These are phyloP conservation scores for Isatis tinctoria DNA, from an alignment of 345 rosid species.

Conservation along the genomic window DNA sequence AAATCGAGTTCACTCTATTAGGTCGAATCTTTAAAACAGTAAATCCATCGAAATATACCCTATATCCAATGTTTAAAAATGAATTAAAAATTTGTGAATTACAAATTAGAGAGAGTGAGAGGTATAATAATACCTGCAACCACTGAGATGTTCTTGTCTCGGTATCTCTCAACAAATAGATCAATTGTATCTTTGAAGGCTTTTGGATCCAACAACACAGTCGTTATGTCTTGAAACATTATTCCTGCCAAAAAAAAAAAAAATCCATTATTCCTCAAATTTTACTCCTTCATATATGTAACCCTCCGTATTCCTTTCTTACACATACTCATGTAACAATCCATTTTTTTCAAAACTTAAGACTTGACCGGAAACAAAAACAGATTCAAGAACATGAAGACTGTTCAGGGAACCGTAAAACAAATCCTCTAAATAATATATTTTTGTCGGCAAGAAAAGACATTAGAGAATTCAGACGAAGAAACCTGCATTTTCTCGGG, in stretches of 20 bases:
- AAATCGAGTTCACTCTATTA: slow-evolving; percentile 9
- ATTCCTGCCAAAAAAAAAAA: slow-evolving; percentile 47
- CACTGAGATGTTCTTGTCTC: slow-evolving; percentile 78
- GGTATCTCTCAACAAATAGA: slow-evolving; percentile 88
- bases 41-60: slow-evolving; percentile 5
- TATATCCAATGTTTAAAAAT: not conserved
- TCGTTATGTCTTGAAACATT: slow-evolving; percentile 96
- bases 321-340: not conserved
- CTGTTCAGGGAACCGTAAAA: not conserved
- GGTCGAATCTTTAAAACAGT: slow-evolving; percentile 10
- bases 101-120: not conserved
- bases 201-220: slow-evolving; percentile 77
- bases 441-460: not conserved
- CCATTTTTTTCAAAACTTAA: not conserved
- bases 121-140: slow-evolving; percentile 68
- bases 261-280: slow-evolving; percentile 85
- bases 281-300: not conserved
- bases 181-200: slow-evolving; percentile 92
- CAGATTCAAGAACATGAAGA: not conserved
- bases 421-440: not conserved
- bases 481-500: slow-evolving; percentile 1
- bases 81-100: not conserved
- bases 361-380: not conserved
- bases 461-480: not conserved
- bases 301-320: not conserved